Base-by-base conservation (phyloP, 768 basidiomycete species). In the Suillus spraguei region DNA sequence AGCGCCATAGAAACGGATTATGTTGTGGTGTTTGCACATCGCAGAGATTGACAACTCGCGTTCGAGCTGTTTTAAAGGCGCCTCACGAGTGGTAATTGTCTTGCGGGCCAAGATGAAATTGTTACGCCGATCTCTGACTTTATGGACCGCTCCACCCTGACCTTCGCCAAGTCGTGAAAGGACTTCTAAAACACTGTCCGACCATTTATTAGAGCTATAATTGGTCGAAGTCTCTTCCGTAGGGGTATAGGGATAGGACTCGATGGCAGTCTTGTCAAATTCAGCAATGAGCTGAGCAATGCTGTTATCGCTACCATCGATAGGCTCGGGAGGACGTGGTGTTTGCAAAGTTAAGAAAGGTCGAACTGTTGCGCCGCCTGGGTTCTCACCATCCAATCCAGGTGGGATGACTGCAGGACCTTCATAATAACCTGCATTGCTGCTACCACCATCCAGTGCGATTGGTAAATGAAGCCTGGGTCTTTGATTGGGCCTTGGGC, bases 91-190 rank as follows among this genome's bases (percentile, higher is more conserved):
- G 36, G 92, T 92, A 72, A 97, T 95, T 10, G 94, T 92, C 82
- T 99, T 99, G 71, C 95, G 87, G 5, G 97, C 97, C 86, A 97
- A 89, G 69, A 95, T 84, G 73, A 81, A 80, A 39, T 86, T 87
- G 1, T 87, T 92, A 61, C 90, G 88, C 71, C 83, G 89, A 75
- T 97, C 94, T 74, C 81, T 86, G 54, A 98, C 96, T 77, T 94
- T 95, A 75, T 97, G 89, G 13, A 99, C 97, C 9, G 95, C 95
- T 53, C 97, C 97, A 53, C 96, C 95, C 61, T 95, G 94, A 47
- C 97, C 97, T 71, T 98, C 95, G 22, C 97, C 97, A 2, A 99
- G 80, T 60, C 93, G 86, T 16, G 79, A 75, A 10, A 95, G 66
- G 67, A 92, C 91, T 67, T 95, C 91, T 62, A 98, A 82, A 62